These are phyloP conservation scores for Candida dajiaensis DNA, from an alignment of 805 yeast genomes.

Conservation along the genomic window DNA sequence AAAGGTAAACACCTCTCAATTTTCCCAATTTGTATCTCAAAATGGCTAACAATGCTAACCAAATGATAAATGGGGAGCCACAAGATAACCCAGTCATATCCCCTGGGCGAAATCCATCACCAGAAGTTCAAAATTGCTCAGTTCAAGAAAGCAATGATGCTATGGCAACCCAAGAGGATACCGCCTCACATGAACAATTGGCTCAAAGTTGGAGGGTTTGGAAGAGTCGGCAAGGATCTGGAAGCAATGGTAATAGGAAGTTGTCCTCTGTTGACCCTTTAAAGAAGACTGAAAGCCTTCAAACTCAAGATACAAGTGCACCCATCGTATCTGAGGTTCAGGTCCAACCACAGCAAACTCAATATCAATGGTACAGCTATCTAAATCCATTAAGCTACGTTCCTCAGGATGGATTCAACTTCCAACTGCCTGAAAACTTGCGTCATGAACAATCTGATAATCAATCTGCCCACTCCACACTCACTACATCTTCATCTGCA, in stretches of 20 bases:
- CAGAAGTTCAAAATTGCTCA: not conserved
- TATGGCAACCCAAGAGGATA: not conserved
- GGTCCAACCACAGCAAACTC: not conserved
- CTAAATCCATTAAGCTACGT: conserved; percentile 6
- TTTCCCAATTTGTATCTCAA: not conserved
- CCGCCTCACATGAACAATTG: conserved; percentile 2
- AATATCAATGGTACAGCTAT: conserved; percentile 2
- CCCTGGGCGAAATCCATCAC: not conserved
- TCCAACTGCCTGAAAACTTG: not conserved
- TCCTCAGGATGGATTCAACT: not conserved
- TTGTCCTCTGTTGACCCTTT: conserved; percentile 16
- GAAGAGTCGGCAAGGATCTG: conserved; percentile 21
- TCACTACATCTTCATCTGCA: conserved; percentile 5
- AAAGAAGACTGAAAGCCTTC: not conserved
- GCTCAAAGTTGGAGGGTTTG: conserved; percentile 19
- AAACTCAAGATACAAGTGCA: not conserved
- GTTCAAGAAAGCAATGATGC: not conserved
- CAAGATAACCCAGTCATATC: not conserved
- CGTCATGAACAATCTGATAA: not conserved
- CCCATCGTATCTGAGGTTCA: not conserved
- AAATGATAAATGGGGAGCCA: not conserved
- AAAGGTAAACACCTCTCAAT: not conserved
- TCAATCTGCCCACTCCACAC: not conserved
- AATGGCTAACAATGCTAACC: not conserved
- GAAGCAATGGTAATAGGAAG: conserved; percentile 11